A percentile compares a stretch with the other conserved stretches of the same genome.
Conservation (phyloP, 345 rosid genomes). For the Eutrema japonicum region DNA sequence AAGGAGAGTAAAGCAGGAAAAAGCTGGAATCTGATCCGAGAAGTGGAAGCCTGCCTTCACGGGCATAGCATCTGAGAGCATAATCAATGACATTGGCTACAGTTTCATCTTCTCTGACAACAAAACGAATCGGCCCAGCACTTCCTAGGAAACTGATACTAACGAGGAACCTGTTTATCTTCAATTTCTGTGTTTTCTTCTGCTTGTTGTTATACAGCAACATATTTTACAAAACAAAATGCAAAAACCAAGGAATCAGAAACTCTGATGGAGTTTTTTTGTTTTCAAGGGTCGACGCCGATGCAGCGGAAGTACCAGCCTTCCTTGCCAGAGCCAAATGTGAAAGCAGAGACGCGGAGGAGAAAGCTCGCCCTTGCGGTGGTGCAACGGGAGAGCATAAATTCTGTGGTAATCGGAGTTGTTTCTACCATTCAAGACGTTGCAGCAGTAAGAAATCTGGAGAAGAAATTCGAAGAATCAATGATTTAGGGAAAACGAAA, state of each 20-base stretch:
- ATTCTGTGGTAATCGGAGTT: constrained; percentile 49
- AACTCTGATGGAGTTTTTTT: background rate
- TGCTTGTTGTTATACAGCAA: constrained; percentile 82
- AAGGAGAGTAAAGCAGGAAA: constrained; percentile 72
- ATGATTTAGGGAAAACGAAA: background rate
- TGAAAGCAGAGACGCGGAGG: constrained; percentile 53
- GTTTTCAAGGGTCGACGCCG: constrained; percentile 77
- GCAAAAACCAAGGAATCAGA: background rate
- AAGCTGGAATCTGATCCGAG: constrained; percentile 72
- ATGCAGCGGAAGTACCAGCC: constrained; percentile 98
- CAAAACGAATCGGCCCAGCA: constrained; percentile 91
- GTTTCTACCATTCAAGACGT: constrained; percentile 90
- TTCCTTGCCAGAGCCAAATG: constrained; percentile 84
- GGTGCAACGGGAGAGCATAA: constrained; percentile 82
- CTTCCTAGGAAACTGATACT: constrained; percentile 82
- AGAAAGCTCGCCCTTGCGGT: constrained; percentile 75
- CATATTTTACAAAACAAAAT: background rate
- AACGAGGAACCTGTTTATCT: constrained; percentile 69
- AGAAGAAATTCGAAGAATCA: background rate
- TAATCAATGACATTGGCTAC: constrained; percentile 75
- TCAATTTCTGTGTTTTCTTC: constrained; percentile 57
- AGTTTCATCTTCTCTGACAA: constrained; percentile 74
- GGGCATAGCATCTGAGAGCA: constrained; percentile 73
- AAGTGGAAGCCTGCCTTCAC: constrained; percentile 86
- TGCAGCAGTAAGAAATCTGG: background rate